Percentiles rank a stretch among this genome's conserved stretches.
Evolutionary conservation across 202 grass and related monocot genomes (phyloP).

Genomic region (Alloteropsis angusta): DNA sequence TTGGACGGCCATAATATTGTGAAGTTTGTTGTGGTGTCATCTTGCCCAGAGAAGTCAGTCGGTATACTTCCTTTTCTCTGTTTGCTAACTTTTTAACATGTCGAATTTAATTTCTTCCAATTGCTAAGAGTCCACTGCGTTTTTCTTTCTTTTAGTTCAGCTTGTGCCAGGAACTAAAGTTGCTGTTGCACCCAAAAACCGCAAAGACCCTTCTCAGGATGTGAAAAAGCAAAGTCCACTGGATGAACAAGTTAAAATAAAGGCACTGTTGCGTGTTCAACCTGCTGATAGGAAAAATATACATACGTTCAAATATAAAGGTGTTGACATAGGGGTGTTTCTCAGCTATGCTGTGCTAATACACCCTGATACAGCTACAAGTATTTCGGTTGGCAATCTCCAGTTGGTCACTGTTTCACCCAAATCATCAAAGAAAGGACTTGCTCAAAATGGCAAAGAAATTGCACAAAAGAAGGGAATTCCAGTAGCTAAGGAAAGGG

Average conservation of each 20-base stretch:
- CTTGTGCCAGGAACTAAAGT: constrained; percentile 90
- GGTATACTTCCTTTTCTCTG: constrained; percentile 54
- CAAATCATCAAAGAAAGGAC: too few relatives aligned
- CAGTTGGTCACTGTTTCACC: too few relatives aligned
- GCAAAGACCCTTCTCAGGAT: constrained; percentile 41
- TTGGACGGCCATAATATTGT: constrained; percentile 85
- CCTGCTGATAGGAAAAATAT: constrained; percentile 46
- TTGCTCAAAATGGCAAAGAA: too few relatives aligned
- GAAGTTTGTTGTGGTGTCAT: constrained; percentile 74
- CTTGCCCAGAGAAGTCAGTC: constrained; percentile 59
- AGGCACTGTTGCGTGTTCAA: constrained; percentile 86
- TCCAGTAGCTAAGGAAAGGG: too few relatives aligned
- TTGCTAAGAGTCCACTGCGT: background rate
- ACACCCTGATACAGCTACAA: too few relatives aligned
- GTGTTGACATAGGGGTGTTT: constrained; percentile 50
- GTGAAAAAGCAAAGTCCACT: constrained; percentile 51
- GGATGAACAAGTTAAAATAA: constrained; percentile 48
- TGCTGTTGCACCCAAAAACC: constrained; percentile 72
- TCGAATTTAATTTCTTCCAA: background rate
- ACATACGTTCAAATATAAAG: constrained; percentile 63
- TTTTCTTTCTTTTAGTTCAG: constrained; percentile 65
- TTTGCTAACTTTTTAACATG: too few relatives aligned
- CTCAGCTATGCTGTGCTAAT: constrained; percentile 64
- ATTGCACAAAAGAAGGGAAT: too few relatives aligned
- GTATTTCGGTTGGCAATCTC: too few relatives aligned